Conservation (phyloP, 805 yeast genomes). For the Candida nitratophila region DNA sequence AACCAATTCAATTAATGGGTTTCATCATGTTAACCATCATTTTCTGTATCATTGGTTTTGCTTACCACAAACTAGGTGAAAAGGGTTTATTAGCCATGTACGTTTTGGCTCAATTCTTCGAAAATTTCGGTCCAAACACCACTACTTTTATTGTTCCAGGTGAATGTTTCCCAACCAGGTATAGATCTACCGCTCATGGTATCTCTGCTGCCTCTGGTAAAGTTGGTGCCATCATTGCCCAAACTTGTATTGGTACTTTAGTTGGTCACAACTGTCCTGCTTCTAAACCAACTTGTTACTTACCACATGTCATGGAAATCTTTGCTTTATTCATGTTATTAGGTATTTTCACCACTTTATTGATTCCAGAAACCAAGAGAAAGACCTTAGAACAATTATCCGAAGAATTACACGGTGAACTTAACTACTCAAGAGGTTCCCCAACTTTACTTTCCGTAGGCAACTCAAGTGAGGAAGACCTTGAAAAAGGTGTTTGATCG, state of each 20-base stretch:
- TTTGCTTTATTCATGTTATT: conserved; percentile 86
- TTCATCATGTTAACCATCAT: conserved; percentile 64
- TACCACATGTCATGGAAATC: conserved; percentile 90
- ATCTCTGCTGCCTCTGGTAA: conserved; percentile 90
- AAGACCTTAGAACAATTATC: conserved; percentile 79
- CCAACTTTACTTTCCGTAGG: neutral
- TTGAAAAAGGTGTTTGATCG: conserved; percentile 1
- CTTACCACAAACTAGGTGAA: conserved; percentile 60
- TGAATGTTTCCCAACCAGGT: conserved; percentile 90
- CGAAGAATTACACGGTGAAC: conserved; percentile 79
- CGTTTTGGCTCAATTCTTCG: conserved; percentile 79
- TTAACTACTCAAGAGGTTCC: conserved; percentile 25
- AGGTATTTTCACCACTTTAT: conserved; percentile 59
- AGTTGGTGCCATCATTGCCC: conserved; percentile 89
- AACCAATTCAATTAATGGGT: conserved; percentile 72
- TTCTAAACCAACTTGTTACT: conserved; percentile 61
- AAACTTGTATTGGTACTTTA: conserved; percentile 79
- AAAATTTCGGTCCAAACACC: conserved; percentile 89
- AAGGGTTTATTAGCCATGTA: conserved; percentile 70
- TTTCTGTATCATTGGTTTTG: conserved; percentile 80
- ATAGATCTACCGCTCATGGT: conserved; percentile 94
- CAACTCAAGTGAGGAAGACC: conserved; percentile 1
- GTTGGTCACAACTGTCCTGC: conserved; percentile 70
- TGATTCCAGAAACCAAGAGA: conserved; percentile 89
- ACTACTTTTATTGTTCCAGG: conserved; percentile 90